A percentile compares a stretch with the other conserved stretches of the same genome.
Conservation (phyloP, 106 monocot genomes). For the Vanilla planifolia region DNA sequence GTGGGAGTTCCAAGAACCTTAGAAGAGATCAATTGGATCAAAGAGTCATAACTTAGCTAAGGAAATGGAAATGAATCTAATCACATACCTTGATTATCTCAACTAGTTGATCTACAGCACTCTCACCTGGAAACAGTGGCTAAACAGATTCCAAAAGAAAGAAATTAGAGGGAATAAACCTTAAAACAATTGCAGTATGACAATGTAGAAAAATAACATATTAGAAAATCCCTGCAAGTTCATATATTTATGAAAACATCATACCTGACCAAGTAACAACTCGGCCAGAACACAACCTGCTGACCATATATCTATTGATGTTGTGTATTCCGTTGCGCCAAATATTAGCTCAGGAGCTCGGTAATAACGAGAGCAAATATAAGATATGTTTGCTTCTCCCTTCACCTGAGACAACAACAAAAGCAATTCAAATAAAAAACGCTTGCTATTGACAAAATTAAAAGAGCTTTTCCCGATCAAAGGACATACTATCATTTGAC, state of each 20-base stretch:
- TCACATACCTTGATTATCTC: constrained; percentile 84
- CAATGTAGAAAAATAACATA: background rate
- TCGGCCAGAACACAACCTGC: constrained; percentile 99
- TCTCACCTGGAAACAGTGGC: constrained; percentile 91
- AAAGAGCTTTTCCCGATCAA: too few relatives aligned
- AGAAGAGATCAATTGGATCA: background rate
- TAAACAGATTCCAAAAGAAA: constrained; percentile 13
- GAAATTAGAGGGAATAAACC: background rate
- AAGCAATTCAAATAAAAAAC: background rate
- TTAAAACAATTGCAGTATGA: background rate
- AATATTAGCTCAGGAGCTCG: constrained; percentile 96
- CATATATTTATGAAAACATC: background rate
- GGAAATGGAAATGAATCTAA: background rate
- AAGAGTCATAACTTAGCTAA: background rate
- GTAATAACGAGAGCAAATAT: constrained; percentile 94
- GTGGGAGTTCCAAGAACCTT: constrained; percentile 96
- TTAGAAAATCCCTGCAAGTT: background rate
- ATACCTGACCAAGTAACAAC: constrained; percentile 85
- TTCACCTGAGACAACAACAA: constrained; percentile 39
- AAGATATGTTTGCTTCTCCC: constrained; percentile 97
- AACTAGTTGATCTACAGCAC: constrained; percentile 83
- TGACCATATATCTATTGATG: constrained; percentile 95
- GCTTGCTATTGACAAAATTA: background rate
- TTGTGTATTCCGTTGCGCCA: constrained; percentile 89
- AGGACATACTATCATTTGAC: too few relatives aligned